Conservation (phyloP, 371 early-diverging fungal species). For the Rhizopus arrhizus region DNA sequence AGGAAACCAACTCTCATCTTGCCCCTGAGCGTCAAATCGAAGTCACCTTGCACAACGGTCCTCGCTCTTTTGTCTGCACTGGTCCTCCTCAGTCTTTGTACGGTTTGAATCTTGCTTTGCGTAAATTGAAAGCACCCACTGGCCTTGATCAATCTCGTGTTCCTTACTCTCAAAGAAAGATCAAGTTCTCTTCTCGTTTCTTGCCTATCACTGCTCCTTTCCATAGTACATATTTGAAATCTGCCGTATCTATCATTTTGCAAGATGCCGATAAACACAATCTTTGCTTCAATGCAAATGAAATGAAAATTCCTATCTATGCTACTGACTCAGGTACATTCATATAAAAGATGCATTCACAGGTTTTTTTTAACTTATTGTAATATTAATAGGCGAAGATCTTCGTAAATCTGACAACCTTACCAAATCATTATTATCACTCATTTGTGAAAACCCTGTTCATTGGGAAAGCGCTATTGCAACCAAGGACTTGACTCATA, state of each 20-base stretch:
- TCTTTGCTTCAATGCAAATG: constrained; percentile 59
- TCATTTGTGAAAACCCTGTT: constrained; percentile 82
- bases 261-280: constrained; percentile 64
- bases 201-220: constrained; percentile 89
- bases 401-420: constrained; percentile 59
- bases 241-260: constrained; percentile 66
- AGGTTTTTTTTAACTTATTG: too few relatives aligned
- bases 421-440: constrained; percentile 74
- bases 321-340: constrained; percentile 72
- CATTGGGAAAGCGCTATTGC: constrained; percentile 89
- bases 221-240: constrained; percentile 77
- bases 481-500: constrained; percentile 75
- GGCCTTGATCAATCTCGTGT: constrained; percentile 85
- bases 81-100: constrained; percentile 90
- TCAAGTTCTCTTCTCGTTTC: constrained; percentile 85
- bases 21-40: constrained; percentile 79
- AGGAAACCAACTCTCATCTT: constrained; percentile 84
- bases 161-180: constrained; percentile 84
- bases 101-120: constrained; percentile 84
- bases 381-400: constrained; percentile 57
- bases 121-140: constrained; percentile 83
- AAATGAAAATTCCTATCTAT: constrained; percentile 73
- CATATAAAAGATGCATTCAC: too few relatives aligned
- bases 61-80: constrained; percentile 81
- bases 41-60: constrained; percentile 86